phyloP scores from a whole-genome alignment of 1,284 basidiomycete genomes.

The Athelia psychrophila region DNA sequence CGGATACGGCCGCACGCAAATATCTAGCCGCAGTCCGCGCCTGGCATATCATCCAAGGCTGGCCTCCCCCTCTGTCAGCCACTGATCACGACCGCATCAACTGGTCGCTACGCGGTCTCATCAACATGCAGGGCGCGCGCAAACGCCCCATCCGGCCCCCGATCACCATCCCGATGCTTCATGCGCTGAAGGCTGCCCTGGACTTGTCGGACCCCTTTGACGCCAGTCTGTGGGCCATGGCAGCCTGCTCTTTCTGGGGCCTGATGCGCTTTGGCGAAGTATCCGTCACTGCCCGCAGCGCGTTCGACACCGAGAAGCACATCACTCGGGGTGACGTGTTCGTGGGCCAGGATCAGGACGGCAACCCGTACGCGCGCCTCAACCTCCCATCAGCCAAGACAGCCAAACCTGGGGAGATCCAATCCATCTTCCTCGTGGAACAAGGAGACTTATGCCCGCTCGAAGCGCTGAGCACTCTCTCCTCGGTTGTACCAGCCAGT shows the following conservation, averaged over 20 bases:
- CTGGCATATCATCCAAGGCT: slow-evolving; percentile 37
- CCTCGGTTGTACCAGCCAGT: slow-evolving; percentile 20
- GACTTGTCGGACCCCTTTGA: slow-evolving; percentile 27
- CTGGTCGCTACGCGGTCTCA: slow-evolving; percentile 27
- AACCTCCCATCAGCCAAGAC: slow-evolving; percentile 32
- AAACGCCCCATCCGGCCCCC: slow-evolving; percentile 19
- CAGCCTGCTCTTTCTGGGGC: slow-evolving; percentile 32
- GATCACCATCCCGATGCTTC: slow-evolving; percentile 27
- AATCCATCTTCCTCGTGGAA: slow-evolving; percentile 21
- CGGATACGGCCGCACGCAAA: slow-evolving; percentile 19
- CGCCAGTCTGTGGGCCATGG: slow-evolving; percentile 32
- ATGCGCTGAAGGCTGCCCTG: slow-evolving; percentile 14
- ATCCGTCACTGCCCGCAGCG: slow-evolving; percentile 15
- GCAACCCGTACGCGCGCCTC: slow-evolving; percentile 19
- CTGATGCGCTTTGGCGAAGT: slow-evolving; percentile 35
- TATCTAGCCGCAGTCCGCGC: slow-evolving; percentile 32
- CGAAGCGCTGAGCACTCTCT: slow-evolving; percentile 27
- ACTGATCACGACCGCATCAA: slow-evolving; percentile 17
- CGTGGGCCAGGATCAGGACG: slow-evolving; percentile 16
- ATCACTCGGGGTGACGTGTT: slow-evolving; percentile 16
- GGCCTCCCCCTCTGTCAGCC: slow-evolving; percentile 23
- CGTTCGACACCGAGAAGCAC: slow-evolving; percentile 19
- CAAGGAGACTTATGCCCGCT: slow-evolving; percentile 24
- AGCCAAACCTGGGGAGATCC: slow-evolving; percentile 26
- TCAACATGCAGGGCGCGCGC: slow-evolving; percentile 17